Evolutionary conservation across 345 rosid species (phyloP), one percentile per base, ranked within the genome.

Genomic region (Theobroma cacao): DNA sequence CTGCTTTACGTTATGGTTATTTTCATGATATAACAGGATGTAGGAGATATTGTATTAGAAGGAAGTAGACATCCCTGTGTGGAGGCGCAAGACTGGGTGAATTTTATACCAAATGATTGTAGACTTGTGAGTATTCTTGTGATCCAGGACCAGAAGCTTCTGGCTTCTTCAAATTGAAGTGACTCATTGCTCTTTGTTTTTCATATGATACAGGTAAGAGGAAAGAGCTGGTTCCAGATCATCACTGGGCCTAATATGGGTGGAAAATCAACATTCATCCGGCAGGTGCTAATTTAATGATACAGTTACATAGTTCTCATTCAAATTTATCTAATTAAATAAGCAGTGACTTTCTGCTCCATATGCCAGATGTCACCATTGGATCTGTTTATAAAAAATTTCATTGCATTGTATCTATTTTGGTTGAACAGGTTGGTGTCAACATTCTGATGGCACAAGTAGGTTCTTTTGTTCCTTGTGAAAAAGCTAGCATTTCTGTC

Each of bases 211-310:
- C 93, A 96, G 99, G 82, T 88, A 75, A 88, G 98, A 77, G 97
- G 90, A 61, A 86, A 88, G 85, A 94, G 97, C 84, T 96, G 99
- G 98, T 96, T 94, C 85, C 99, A 94, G 82, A 96, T 96, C 81
- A 87, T 96, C 77, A 96, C 98, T 26, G 99, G 99, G 80, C 98
- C 99, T 75, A 96, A 96, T 84, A 96, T 96, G 99, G 99, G 99
- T 72, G 98, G 99, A 63, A 96, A 96, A 86, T 96, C 99, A 75
- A 96, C 99, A 80, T 96, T 84, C 81, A 94, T 96, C 87, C 92
- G 98, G 66, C 99, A 96, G 93, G 99, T 95, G 72, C 55, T 36
- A 31, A 31, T 71, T 71, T 48, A 26, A 50, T 71, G 58, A 70
- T 41, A 67, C 20, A 24, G 53, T 48, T 45, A 28, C 40, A 45